Evolutionary conservation across 1,284 basidiomycete species (phyloP).

Genomic region (Marasmius oreades): DNA sequence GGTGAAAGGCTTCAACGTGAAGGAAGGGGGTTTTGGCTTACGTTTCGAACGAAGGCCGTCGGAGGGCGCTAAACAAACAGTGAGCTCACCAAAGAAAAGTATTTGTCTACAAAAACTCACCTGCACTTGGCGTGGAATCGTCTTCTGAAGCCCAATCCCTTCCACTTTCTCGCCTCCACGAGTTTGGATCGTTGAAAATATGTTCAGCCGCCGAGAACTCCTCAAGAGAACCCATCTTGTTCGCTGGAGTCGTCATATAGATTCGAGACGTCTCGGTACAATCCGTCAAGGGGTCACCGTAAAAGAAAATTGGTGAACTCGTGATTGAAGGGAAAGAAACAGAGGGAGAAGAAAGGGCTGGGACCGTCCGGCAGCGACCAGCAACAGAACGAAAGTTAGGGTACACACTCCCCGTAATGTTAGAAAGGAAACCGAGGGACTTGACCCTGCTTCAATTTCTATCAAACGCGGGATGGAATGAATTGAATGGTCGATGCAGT

Average conservation of each 20-base stretch:
- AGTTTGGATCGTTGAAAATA: conserved; percentile 14
- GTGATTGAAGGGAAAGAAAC: not conserved
- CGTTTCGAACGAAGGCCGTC: not conserved
- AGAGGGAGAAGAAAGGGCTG: not conserved
- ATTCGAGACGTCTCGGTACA: not conserved
- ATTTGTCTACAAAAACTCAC: not conserved
- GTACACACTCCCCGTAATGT: not conserved
- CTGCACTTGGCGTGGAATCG: conserved; percentile 1
- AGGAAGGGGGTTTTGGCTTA: not conserved
- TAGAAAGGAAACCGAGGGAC: not conserved
- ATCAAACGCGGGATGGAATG: not conserved
- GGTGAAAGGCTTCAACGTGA: not conserved
- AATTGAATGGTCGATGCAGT: not conserved
- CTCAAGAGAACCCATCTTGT: not conserved
- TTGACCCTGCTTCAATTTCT: not conserved
- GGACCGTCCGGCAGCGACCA: conserved; percentile 3
- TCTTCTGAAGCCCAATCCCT: not conserved
- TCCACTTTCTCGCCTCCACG: conserved; percentile 7
- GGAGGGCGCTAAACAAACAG: not conserved
- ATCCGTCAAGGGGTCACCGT: not conserved
- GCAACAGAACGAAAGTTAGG: not conserved
- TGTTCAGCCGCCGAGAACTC: conserved; percentile 6
- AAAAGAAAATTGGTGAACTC: not conserved
- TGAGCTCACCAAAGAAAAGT: not conserved
- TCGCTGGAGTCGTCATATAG: not conserved